Base-by-base conservation (phyloP, 148 eudicot genomes). In the Nepenthes gracilis region DNA sequence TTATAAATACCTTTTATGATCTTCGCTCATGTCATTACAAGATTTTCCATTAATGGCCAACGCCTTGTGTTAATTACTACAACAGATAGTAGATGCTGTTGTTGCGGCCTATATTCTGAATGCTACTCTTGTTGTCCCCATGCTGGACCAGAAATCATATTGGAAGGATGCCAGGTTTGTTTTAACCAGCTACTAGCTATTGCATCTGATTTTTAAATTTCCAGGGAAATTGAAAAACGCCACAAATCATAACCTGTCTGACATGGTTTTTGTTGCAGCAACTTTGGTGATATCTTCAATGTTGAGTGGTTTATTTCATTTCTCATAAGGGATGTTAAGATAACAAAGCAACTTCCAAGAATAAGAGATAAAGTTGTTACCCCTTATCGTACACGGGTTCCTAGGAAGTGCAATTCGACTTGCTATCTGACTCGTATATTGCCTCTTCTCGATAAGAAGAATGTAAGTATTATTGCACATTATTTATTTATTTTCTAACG, bases 81-180 rank as follows among this genome's bases (percentile, higher is more conserved):
- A 55, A 65, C 85, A 90, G 97, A 90, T 90, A 69, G 82, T 78
- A 49, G 97, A 90, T 75, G 81, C 88, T 36, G 97, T 90, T 67
- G 94, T 82, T 58, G 90, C 84, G 2, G 97, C 97, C 43, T 78
- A 82, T 59, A 80, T 86, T 40, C 63, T 90, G 71, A 90, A 90
- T 63, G 94, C 97, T 35, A 84, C 97, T 47, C 86, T 90, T 50
- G 78, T 90, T 47, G 83, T 86, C 62, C 97, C 97, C 14, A 73
- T 71, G 71, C 67, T 90, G 61, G 97, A 90, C 74, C 90, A 86
- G 58, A 73, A 75, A 48, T 90, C 97, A 50, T 90, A 78, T 67
- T 90, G 97, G 97, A 82, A 86, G 77, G 97, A 90, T 68, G 64
- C 77, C 37, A 86, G 97, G 97, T 89, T 70, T 50, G 79, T 60